phyloP scores from a whole-genome alignment of 306 rosid genomes.

The Casuarina glauca region DNA sequence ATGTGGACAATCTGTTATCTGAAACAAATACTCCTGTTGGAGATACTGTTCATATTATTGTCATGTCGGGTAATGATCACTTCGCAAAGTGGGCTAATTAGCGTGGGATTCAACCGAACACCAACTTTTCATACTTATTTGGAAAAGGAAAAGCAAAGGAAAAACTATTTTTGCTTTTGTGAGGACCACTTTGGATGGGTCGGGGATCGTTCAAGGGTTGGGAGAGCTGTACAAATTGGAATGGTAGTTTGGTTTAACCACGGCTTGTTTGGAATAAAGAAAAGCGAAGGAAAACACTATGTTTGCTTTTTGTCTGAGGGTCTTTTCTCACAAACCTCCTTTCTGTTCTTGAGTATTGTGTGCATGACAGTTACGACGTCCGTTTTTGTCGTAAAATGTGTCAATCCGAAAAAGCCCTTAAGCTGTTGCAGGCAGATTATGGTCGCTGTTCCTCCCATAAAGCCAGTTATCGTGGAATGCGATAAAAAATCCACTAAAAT shows the following conservation, averaged over 20 bases:
- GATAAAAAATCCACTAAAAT: conserved; percentile 91
- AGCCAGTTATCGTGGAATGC: conserved; percentile 83
- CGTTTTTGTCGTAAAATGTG: conserved; percentile 57
- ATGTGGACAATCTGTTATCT: neutral
- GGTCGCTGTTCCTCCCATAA: conserved; percentile 84
- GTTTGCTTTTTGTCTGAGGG: neutral
- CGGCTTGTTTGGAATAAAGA: too few species aligned
- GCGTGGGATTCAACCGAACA: neutral
- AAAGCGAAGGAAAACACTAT: neutral
- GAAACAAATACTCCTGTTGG: neutral
- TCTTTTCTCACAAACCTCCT: conserved; percentile 46
- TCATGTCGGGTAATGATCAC: neutral
- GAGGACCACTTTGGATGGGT: too few species aligned
- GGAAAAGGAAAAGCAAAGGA: neutral
- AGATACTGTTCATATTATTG: neutral
- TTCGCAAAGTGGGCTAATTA: neutral
- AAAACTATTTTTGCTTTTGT: too few species aligned
- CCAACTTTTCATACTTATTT: neutral
- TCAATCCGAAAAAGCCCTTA: conserved; percentile 70
- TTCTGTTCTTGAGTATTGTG: conserved; percentile 31
- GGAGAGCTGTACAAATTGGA: too few species aligned
- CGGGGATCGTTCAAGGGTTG: too few species aligned
- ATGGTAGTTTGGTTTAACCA: too few species aligned
- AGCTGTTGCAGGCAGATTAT: conserved; percentile 69
- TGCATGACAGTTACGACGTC: conserved; percentile 45